phyloP scores from a whole-genome alignment of 177 flowering plant species.

The Vitis hybrid region DNA sequence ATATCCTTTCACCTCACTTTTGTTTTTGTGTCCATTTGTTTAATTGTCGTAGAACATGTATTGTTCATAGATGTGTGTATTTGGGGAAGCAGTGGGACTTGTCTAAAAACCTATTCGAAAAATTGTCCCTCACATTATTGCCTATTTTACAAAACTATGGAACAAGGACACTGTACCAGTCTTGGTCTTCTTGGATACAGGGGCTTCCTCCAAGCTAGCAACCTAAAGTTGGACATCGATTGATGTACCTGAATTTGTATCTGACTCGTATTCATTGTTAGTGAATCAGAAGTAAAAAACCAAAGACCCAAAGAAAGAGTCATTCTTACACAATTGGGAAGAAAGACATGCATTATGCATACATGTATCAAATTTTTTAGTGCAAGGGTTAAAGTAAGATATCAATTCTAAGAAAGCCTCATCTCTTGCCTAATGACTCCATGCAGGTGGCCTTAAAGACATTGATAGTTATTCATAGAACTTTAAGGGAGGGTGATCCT shows the following conservation, averaged over 20 bases:
- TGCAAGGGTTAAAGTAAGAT: neutral
- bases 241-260: too few species aligned
- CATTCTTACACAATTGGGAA: too few species aligned
- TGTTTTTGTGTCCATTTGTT: neutral
- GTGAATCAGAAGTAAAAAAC: neutral
- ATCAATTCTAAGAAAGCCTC: too few species aligned
- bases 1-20: conserved; percentile 9
- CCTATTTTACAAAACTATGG: neutral
- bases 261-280: neutral
- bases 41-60: neutral
- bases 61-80: too few species aligned
- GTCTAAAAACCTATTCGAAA: neutral
- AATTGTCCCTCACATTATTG: neutral
- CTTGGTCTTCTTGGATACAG: too few species aligned
- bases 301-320: too few species aligned
- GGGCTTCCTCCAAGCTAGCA: too few species aligned
- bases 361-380: neutral
- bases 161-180: too few species aligned
- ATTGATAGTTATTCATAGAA: conserved; percentile 89
- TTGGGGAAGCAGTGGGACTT: too few species aligned
- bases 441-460: conserved; percentile 90
- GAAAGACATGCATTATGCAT: too few species aligned
- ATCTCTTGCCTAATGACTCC: neutral
- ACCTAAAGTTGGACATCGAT: too few species aligned
- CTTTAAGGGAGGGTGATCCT: conserved; percentile 94